Evolutionary conservation across 495 filamentous ascomycete genomes (phyloP).

Genomic region (Penicillium crystallinum): DNA sequence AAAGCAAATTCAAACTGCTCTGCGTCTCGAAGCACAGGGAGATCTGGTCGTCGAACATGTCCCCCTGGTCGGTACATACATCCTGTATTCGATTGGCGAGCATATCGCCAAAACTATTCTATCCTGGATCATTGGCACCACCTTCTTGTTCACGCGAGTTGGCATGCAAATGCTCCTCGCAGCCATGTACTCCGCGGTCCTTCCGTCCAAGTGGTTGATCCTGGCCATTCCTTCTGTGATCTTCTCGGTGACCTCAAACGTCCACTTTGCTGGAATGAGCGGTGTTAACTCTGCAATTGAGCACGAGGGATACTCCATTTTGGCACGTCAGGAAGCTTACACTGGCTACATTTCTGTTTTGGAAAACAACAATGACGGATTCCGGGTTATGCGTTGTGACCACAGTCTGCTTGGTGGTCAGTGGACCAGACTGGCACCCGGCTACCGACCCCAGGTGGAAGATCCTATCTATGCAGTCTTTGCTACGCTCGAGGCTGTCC

Average conservation of each 20-base stretch:
- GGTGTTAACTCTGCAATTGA: conserved; percentile 60
- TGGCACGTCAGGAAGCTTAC: conserved; percentile 74
- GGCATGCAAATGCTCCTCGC: conserved; percentile 66
- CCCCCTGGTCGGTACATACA: conserved; percentile 57
- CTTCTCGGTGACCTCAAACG: conserved; percentile 65
- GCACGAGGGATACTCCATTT: conserved; percentile 47
- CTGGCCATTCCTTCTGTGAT: conserved; percentile 63
- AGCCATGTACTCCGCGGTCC: conserved; percentile 54
- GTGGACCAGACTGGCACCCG: conserved; percentile 49
- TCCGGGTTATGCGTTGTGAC: conserved; percentile 84
- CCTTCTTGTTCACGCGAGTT: conserved; percentile 59
- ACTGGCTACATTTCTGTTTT: conserved; percentile 93
- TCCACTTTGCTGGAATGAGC: conserved; percentile 55
- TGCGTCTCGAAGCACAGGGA: conserved; percentile 52
- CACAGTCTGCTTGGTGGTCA: conserved; percentile 94
- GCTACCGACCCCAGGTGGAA: conserved; percentile 48
- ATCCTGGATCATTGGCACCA: conserved; percentile 53
- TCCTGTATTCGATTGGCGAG: conserved; percentile 58
- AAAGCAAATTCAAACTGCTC: conserved; percentile 52
- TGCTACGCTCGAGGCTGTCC: conserved; percentile 84
- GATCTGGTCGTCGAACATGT: conserved; percentile 50
- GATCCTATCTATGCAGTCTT: conserved; percentile 95
- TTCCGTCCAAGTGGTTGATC: conserved; percentile 62
- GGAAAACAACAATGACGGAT: conserved; percentile 63
- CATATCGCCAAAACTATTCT: conserved; percentile 45